Base-by-base conservation (phyloP, 257 asterid genomes). In the Lycium barbarum region DNA sequence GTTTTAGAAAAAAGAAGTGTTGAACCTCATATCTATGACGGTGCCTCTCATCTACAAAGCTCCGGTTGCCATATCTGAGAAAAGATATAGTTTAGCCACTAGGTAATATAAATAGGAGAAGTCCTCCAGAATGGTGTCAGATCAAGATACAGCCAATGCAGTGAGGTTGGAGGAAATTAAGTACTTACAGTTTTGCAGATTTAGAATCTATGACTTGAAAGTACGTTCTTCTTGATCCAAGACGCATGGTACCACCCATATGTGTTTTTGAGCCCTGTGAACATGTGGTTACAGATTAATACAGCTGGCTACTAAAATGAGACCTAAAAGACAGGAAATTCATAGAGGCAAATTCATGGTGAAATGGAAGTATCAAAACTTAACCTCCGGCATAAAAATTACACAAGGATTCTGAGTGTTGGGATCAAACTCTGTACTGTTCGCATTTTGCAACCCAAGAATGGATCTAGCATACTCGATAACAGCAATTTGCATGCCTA, bases 401-500 rank as follows among this genome's bases (percentile, higher is more conserved):
- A 93, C 95, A 87, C 93, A 91, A 49, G 96, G 96, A 86, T 90
- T 86, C 57, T 49, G 80, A 40, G 94, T 93, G 70, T 91, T 86
- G 51, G 95, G 91, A 53, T 88, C 92, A 86, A 93, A 90, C 87
- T 93, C 97, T 15, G 95, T 91, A 85, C 96, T 93, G 90, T 92
- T 93, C 13, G 96, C 97, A 88, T 90, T 86, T 83, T 83, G 87
- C 63, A 91, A 87, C 67, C 94, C 94, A 87, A 93, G 94, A 86
- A 93, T 91, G 62, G 93, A 89, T 81, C 96, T 90, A 5, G 95
- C 91, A 85, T 87, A 92, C 85, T 93, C 97, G 76, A 92, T 91
- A 49, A 93, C 96, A 58, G 94, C 94, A 86, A 78, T 91, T 87
- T 93, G 97, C 97, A 93, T 93, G 85, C 97, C 97, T 58, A 92